These are phyloP conservation scores for Trypanosoma congolense DNA, from an alignment of 208 protist species.

Conservation along the genomic window DNA sequence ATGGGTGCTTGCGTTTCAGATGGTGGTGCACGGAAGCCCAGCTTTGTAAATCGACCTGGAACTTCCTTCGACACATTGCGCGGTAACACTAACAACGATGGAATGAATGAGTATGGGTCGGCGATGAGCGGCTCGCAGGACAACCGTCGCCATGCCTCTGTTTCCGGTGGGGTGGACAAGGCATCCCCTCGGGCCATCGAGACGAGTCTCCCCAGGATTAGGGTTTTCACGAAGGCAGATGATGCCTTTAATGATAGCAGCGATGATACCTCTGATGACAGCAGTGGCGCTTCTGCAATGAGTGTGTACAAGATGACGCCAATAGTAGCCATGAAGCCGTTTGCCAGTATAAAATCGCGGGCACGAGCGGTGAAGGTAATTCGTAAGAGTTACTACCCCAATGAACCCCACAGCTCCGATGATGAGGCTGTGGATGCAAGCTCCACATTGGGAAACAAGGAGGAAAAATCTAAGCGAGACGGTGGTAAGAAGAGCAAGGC, in stretches of 20 bases:
- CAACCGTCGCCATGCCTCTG: neutral
- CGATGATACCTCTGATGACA: neutral
- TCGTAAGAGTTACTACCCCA: constrained; percentile 12
- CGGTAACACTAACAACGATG: too few relatives aligned
- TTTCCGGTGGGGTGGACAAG: neutral
- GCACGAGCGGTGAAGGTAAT: constrained; percentile 25
- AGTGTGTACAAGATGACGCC: constrained; percentile 36
- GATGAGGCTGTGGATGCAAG: neutral
- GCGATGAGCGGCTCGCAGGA: too few relatives aligned
- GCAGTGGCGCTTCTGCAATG: neutral
- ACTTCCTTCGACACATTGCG: too few relatives aligned
- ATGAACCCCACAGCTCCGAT: neutral
- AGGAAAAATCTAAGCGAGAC: constrained; percentile 3
- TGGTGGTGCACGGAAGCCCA: neutral
- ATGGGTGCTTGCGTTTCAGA: neutral
- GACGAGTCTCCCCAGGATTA: constrained; percentile 27
- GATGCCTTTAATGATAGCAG: neutral
- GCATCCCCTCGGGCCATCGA: neutral
- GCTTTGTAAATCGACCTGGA: neutral
- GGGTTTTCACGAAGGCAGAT: constrained; percentile 43
- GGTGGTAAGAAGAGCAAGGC: neutral
- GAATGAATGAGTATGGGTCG: too few relatives aligned
- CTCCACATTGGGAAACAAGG: neutral
- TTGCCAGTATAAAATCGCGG: constrained; percentile 28
- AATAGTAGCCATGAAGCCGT: constrained; percentile 48